Evolutionary conservation across 2,329 filamentous ascomycete species (phyloP).

Genomic region (Neonectria punicea): DNA sequence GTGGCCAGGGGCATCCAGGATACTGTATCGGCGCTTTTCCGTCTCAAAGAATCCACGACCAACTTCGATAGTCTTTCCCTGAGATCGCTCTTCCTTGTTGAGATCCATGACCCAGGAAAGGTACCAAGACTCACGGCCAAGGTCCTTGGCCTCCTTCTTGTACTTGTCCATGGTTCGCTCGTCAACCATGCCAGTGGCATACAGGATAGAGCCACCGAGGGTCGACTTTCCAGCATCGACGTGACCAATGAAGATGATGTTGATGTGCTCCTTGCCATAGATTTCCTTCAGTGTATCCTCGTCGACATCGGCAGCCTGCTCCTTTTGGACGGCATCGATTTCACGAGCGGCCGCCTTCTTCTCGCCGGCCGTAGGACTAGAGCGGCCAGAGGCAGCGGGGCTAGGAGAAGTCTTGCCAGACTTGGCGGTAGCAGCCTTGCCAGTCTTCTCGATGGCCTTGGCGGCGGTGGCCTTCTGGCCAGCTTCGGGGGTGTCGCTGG

Average conservation of each 20-base stretch:
- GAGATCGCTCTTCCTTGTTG: slow-evolving; percentile 94
- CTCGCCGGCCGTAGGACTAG: slow-evolving; percentile 76
- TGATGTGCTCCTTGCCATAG: slow-evolving; percentile 92
- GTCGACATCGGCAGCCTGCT: slow-evolving; percentile 80
- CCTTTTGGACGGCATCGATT: slow-evolving; percentile 84
- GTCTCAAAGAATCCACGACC: slow-evolving; percentile 97
- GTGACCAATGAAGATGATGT: slow-evolving; percentile 98
- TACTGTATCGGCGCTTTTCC: slow-evolving; percentile 94
- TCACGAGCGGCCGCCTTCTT: slow-evolving; percentile 68
- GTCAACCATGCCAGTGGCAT: slow-evolving; percentile 98
- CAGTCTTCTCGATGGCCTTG: slow-evolving; percentile 93
- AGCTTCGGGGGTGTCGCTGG: slow-evolving; percentile 67
- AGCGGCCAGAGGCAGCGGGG: slow-evolving; percentile 80
- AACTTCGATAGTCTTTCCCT: slow-evolving; percentile 98
- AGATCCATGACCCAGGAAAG: slow-evolving; percentile 98
- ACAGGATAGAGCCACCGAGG: slow-evolving; percentile 91
- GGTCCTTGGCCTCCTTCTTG: slow-evolving; percentile 94
- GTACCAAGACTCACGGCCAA: slow-evolving; percentile 98
- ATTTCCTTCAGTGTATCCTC: slow-evolving; percentile 87
- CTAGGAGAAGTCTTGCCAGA: slow-evolving; percentile 82
- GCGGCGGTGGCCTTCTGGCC: slow-evolving; percentile 86
- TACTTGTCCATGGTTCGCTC: slow-evolving; percentile 98
- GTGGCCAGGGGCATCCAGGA: slow-evolving; percentile 95
- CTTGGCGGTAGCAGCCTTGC: slow-evolving; percentile 63
- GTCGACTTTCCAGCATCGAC: slow-evolving; percentile 99